These are phyloP conservation scores for Rutidosis leptorrhynchoides DNA, from an alignment of 129 eudicot genomes.

Conservation along the genomic window DNA sequence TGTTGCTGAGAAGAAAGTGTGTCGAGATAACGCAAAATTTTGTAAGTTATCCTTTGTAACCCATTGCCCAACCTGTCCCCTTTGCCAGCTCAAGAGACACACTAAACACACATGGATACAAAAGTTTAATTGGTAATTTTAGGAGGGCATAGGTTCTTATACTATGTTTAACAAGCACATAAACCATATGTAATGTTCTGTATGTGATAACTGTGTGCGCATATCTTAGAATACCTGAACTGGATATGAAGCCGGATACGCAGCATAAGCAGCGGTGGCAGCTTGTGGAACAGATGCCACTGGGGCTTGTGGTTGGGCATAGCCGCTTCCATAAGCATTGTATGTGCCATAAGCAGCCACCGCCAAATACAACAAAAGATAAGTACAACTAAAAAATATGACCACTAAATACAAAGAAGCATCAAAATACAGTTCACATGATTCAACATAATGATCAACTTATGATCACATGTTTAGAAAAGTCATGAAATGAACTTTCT, in stretches of 20 bases:
- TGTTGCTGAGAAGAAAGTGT: too few relatives aligned
- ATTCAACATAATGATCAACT: too few relatives aligned
- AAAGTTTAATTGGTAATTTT: too few relatives aligned
- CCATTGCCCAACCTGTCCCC: neutral
- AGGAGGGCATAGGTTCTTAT: too few relatives aligned
- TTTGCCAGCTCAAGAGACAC: neutral
- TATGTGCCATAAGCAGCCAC: constrained; percentile 90
- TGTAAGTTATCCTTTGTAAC: neutral
- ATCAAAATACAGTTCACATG: neutral
- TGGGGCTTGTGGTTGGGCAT: constrained; percentile 65
- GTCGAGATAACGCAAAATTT: too few relatives aligned
- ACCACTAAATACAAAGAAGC: neutral
- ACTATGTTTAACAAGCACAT: too few relatives aligned
- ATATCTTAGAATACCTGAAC: constrained; percentile 50
- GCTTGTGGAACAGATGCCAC: constrained; percentile 75
- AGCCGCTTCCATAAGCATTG: constrained; percentile 55
- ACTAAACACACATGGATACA: too few relatives aligned
- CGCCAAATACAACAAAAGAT: constrained; percentile 16
- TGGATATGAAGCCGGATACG: constrained; percentile 77
- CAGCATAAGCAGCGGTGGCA: constrained; percentile 65
- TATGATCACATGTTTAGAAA: too few relatives aligned
- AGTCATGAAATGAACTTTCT: too few relatives aligned
- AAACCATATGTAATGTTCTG: neutral
- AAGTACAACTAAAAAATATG: neutral
- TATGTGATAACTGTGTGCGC: neutral